A percentile compares a stretch with the other conserved stretches of the same genome.
phyloP scores from a whole-genome alignment of 2,329 filamentous ascomycete species.

The Aspergillaceae sp. region DNA sequence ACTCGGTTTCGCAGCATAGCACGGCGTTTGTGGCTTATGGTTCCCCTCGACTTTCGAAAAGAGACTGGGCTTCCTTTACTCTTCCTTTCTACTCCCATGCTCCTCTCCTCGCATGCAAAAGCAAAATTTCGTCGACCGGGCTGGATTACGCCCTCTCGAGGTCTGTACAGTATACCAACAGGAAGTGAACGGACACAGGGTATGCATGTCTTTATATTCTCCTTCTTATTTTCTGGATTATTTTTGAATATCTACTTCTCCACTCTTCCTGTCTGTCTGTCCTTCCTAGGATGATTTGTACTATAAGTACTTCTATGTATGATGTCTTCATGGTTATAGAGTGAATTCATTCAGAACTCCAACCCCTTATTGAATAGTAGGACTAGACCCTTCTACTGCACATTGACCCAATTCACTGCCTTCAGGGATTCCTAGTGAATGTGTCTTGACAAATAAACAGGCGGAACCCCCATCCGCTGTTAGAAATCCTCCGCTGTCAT shows the following conservation, averaged over 20 bases:
- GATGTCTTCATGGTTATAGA: constrained; percentile 2
- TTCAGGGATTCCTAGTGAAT: too few relatives aligned
- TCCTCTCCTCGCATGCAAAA: background rate
- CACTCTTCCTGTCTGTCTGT: constrained; percentile 8
- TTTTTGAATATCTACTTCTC: constrained; percentile 10
- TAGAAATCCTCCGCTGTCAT: too few relatives aligned
- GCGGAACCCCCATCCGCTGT: too few relatives aligned
- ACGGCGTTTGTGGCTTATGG: constrained; percentile 27
- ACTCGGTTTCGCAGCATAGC: constrained; percentile 30
- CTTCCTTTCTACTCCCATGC: background rate
- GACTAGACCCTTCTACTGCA: too few relatives aligned
- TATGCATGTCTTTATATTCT: too few relatives aligned
- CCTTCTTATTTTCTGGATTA: background rate
- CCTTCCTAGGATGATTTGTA: constrained; percentile 8
- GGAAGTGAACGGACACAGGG: too few relatives aligned
- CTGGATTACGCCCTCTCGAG: background rate
- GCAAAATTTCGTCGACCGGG: background rate
- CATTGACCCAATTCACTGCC: too few relatives aligned
- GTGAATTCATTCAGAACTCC: background rate
- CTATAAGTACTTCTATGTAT: constrained; percentile 4
- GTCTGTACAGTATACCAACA: background rate
- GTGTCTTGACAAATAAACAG: too few relatives aligned
- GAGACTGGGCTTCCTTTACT: too few relatives aligned
- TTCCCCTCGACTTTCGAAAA: too few relatives aligned
- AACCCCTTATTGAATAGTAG: too few relatives aligned